These are phyloP conservation scores for Chytriomyces confervae DNA, from an alignment of 192 early-diverging fungal genomes.

Conservation along the genomic window DNA sequence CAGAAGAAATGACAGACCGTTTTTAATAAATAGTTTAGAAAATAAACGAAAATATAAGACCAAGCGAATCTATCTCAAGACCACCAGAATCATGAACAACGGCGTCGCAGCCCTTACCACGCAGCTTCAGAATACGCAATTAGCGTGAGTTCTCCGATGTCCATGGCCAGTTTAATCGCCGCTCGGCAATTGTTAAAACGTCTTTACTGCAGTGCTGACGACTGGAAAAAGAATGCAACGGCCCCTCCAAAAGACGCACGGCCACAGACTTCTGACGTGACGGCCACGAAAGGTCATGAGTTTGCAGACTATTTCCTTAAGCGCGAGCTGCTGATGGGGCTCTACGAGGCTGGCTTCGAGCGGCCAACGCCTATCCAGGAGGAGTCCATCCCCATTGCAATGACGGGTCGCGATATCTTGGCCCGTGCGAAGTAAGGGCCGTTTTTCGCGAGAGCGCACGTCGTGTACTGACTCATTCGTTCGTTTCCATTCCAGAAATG, in stretches of 20 bases:
- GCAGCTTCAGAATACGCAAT: slow-evolving; percentile 11
- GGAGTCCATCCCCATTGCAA: slow-evolving; percentile 96
- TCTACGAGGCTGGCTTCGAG: slow-evolving; percentile 99
- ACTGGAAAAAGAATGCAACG: slow-evolving; percentile 57
- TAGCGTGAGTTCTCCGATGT: not conserved
- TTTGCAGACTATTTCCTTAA: slow-evolving; percentile 99
- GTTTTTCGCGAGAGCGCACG: too few species aligned
- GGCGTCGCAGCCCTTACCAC: not conserved
- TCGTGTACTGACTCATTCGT: slow-evolving; percentile 6
- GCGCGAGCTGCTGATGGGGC: slow-evolving; percentile 96
- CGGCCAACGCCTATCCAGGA: slow-evolving; percentile 98
- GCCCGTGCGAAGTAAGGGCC: slow-evolving; percentile 70
- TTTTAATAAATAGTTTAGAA: not conserved
- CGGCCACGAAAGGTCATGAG: slow-evolving; percentile 97
- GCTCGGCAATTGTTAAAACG: not conserved
- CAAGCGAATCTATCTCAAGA: not conserved
- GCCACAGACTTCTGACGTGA: slow-evolving; percentile 97
- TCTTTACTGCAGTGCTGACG: slow-evolving; percentile 1
- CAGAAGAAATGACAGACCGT: not conserved
- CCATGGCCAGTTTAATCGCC: not conserved
- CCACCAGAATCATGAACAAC: not conserved
- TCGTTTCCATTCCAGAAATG: slow-evolving; percentile 76
- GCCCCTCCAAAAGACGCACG: slow-evolving; percentile 86
- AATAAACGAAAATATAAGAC: not conserved
- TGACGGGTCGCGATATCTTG: slow-evolving; percentile 94